Base-by-base conservation (phyloP, 345 rosid genomes). In the Bruguiera parviflora region DNA sequence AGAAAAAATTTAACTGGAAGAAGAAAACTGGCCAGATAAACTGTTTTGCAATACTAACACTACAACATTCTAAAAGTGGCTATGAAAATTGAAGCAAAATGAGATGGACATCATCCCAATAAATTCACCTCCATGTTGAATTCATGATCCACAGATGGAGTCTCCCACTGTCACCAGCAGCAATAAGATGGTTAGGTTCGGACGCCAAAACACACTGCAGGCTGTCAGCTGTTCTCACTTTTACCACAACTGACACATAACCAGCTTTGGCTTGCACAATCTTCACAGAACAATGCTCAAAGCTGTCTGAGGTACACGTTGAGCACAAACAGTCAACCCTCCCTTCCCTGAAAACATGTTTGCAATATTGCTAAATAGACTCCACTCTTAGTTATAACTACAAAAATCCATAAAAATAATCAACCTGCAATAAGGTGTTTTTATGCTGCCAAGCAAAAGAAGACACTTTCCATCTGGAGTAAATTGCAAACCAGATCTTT, bases 371-470 rank as follows among this genome's bases (percentile, higher is more conserved):
- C 33, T 63, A 58, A 65, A 18, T 7, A 61, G 29, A 66, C n/a
- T 65, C 61, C 53, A 31, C 47, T 58, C 22, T 55, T 11, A 20
- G 46, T 4, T 22, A 37, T 57, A 73, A 39, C 33, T 35, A 20
- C 55, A 65, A 63, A 43, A 43, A 11, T 65, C 55, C 6, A 47
- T 20, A 66, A 67, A 72, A 68, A 52, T 71, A 74, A 32, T 47
- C 49, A 79, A 94, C 97, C 96, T 94, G 97, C 97, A 92, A 77
- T 75, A 81, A 47, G 99, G 92, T 66, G 88, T 80, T 84, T 71
- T 88, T 64, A 81, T 74, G 79, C 76, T 78, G 74, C 85, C 93
- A 67, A 76, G 86, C 46, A 94, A 76, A 75, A 88, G 71, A 52
- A 94, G 88, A 73, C 70, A 72, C 70, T 80, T 77, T 63, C 96